These are phyloP conservation scores for Piper longum DNA, from an alignment of 164 flowering plant genomes.

Conservation along the genomic window DNA sequence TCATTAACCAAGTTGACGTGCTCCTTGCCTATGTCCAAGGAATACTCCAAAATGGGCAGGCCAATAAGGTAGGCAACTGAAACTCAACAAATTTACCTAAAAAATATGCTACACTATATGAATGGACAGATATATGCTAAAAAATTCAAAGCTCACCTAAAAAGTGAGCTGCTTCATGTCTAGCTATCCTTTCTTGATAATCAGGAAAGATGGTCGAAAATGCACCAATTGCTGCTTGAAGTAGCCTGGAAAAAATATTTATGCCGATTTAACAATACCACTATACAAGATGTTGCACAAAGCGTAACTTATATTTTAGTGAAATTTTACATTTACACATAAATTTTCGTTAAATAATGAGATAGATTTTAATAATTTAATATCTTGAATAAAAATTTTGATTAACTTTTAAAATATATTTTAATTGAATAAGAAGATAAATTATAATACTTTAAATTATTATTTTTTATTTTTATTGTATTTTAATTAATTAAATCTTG, in stretches of 20 bases:
- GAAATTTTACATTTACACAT: too few species aligned
- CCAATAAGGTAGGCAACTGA: constrained; percentile 85
- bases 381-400: too few species aligned
- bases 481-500: too few species aligned
- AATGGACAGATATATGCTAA: background rate
- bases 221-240: constrained; percentile 81
- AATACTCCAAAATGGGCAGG: constrained; percentile 77
- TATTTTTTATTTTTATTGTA: too few species aligned
- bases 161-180: constrained; percentile 97
- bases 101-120: too few species aligned
- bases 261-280: background rate
- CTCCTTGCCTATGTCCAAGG: constrained; percentile 93
- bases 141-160: constrained; percentile 29
- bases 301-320: too few species aligned
- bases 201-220: constrained; percentile 85
- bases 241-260: constrained; percentile 45
- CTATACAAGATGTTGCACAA: too few species aligned
- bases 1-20: constrained; percentile 80
- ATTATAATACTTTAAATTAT: too few species aligned
- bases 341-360: too few species aligned
- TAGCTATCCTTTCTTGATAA: constrained; percentile 75
- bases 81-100: background rate
- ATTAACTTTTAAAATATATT: too few species aligned
- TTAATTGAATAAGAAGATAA: too few species aligned
- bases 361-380: too few species aligned